Percentiles rank a stretch among this genome's conserved stretches.
Evolutionary conservation across 176 grass and related monocot species (phyloP).

Genomic region (Eleusine coracana): DNA sequence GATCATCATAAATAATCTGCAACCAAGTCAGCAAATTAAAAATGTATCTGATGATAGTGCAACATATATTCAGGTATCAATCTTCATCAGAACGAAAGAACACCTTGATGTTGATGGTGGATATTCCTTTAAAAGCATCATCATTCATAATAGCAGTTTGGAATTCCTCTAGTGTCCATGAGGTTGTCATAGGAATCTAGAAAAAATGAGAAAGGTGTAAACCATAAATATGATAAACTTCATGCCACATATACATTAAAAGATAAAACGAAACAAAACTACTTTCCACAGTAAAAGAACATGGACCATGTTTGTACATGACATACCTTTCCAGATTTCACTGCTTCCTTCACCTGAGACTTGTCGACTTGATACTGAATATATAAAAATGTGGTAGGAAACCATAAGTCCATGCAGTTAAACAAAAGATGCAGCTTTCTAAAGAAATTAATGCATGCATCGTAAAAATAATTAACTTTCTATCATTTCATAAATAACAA

Average conservation of each 20-base stretch:
- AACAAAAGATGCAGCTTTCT: not conserved
- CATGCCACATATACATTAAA: constrained; percentile 9
- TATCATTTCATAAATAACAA: constrained; percentile 17
- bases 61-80: constrained; percentile 7
- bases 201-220: constrained; percentile 32
- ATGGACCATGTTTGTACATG: not conserved
- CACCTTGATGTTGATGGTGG: constrained; percentile 82
- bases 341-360: constrained; percentile 57
- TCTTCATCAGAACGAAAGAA: not conserved
- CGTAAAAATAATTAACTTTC: constrained; percentile 11
- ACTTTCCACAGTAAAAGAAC: not conserved
- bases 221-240: constrained; percentile 8
- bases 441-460: not conserved
- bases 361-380: constrained; percentile 73
- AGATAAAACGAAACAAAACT: constrained; percentile 4
- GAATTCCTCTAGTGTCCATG: constrained; percentile 76
- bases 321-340: constrained; percentile 68
- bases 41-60: not conserved
- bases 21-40: constrained; percentile 38
- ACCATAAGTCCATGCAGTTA: not conserved
- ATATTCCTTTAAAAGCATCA: constrained; percentile 73
- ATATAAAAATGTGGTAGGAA: constrained; percentile 27
- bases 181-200: constrained; percentile 73
- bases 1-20: constrained; percentile 92
- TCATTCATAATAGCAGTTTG: constrained; percentile 62